phyloP scores from a whole-genome alignment of 106 monocot genomes.

The Platanthera zijinensis region DNA sequence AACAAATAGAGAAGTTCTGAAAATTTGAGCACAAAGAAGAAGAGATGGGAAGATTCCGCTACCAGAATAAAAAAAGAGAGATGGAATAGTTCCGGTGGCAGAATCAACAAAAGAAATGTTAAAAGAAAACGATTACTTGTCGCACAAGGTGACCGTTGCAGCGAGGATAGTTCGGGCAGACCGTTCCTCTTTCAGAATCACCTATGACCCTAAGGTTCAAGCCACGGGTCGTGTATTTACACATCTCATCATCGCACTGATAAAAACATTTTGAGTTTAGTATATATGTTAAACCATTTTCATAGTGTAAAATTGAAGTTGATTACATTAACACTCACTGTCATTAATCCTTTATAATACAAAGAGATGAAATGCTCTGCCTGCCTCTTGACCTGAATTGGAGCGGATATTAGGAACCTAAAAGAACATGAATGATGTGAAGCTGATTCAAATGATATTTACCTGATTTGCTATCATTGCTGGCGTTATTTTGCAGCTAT shows the following conservation, averaged over 20 bases:
- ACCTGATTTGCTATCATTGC: conserved; percentile 90
- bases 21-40: background rate
- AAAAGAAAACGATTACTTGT: conserved; percentile 37
- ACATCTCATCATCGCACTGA: conserved; percentile 88
- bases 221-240: conserved; percentile 57
- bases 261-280: background rate
- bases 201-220: conserved; percentile 71
- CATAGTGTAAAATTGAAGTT: background rate
- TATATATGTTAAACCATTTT: background rate
- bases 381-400: conserved; percentile 78
- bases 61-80: background rate
- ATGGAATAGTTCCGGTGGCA: background rate
- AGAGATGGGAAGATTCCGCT: background rate
- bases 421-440: background rate
- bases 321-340: conserved; percentile 26
- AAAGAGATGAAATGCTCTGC: conserved; percentile 63
- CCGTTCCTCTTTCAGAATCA: conserved; percentile 78
- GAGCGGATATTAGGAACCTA: background rate
- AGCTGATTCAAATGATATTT: background rate
- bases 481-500: conserved; percentile 56
- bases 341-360: conserved; percentile 78
- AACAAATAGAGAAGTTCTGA: background rate
- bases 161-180: conserved; percentile 78
- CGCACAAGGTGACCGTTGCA: conserved; percentile 75
- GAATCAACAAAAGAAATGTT: background rate